A percentile compares a stretch with the other conserved stretches of the same genome.
phyloP scores from a whole-genome alignment of 305 asterid genomes.

The Solanum hybrid region DNA sequence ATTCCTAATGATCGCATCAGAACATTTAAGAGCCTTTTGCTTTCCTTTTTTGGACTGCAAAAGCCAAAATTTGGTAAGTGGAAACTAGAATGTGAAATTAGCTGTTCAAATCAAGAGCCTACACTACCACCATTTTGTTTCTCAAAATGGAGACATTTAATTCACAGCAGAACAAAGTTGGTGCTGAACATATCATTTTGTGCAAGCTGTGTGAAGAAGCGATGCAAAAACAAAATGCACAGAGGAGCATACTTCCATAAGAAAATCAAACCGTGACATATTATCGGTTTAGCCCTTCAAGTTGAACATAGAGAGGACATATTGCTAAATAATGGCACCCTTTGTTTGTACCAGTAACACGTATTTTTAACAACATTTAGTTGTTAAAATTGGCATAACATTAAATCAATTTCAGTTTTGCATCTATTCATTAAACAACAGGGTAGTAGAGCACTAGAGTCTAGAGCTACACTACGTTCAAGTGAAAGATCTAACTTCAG shows the following conservation, averaged over 20 bases:
- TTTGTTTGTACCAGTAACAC: neutral
- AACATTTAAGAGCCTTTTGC: conserved; percentile 23
- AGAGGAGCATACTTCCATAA: too few species aligned
- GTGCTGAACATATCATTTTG: neutral
- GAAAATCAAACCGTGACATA: too few species aligned
- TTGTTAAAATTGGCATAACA: neutral
- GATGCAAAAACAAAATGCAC: too few species aligned
- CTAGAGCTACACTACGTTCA: neutral
- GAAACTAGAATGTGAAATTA: neutral
- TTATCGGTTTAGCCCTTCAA: neutral
- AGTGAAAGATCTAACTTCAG: neutral
- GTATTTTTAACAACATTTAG: neutral
- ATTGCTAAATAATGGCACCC: neutral
- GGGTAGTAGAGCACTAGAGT: neutral
- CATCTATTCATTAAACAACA: neutral
- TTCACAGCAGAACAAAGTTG: neutral
- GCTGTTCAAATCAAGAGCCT: neutral
- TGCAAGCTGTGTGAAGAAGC: neutral
- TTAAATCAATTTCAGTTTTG: neutral
- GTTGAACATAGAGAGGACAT: neutral
- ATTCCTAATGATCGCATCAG: neutral
- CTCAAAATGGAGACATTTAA: neutral
- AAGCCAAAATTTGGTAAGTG: conserved; percentile 1
- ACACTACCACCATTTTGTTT: neutral
- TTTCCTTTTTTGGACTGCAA: conserved; percentile 39